Evolutionary conservation across 495 filamentous ascomycete genomes (phyloP).

Genomic region (Podospora tetraspora): DNA sequence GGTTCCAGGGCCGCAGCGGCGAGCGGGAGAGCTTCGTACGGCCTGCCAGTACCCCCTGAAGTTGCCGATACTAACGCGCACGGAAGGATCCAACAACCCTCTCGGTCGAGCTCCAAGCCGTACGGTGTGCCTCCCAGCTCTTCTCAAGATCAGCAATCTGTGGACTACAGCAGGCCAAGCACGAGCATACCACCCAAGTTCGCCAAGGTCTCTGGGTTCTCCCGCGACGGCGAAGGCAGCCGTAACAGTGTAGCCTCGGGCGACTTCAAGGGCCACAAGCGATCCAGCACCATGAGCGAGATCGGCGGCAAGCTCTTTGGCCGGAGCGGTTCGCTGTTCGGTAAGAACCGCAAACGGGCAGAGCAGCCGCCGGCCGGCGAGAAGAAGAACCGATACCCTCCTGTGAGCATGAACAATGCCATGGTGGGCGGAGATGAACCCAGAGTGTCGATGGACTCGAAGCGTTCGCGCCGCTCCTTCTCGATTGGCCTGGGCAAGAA

Average conservation of each 20-base stretch:
- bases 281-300: conserved; percentile 83
- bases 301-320: conserved; percentile 73
- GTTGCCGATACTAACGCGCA: conserved; percentile 87
- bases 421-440: conserved; percentile 47
- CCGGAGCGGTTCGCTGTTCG: conserved; percentile 73
- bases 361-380: conserved; percentile 39
- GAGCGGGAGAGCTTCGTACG: conserved; percentile 79
- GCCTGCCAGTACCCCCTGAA: conserved; percentile 79
- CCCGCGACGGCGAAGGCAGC: conserved; percentile 14
- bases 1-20: conserved; percentile 50
- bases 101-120: conserved; percentile 58
- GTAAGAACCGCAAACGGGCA: conserved; percentile 43
- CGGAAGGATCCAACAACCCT: conserved; percentile 86
- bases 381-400: conserved; percentile 61
- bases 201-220: conserved; percentile 44
- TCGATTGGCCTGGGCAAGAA: conserved; percentile 72
- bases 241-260: conserved; percentile 3
- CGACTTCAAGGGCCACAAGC: conserved; percentile 68
- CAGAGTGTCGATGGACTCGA: conserved; percentile 72
- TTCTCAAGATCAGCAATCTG: conserved; percentile 50
- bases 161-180: conserved; percentile 56
- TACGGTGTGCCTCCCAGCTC: conserved; percentile 67
- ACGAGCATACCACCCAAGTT: conserved; percentile 50
- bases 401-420: conserved; percentile 70
- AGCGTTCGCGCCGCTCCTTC: conserved; percentile 61